phyloP scores from a whole-genome alignment of 148 eudicot species.

The Rhododendron mucronatum region DNA sequence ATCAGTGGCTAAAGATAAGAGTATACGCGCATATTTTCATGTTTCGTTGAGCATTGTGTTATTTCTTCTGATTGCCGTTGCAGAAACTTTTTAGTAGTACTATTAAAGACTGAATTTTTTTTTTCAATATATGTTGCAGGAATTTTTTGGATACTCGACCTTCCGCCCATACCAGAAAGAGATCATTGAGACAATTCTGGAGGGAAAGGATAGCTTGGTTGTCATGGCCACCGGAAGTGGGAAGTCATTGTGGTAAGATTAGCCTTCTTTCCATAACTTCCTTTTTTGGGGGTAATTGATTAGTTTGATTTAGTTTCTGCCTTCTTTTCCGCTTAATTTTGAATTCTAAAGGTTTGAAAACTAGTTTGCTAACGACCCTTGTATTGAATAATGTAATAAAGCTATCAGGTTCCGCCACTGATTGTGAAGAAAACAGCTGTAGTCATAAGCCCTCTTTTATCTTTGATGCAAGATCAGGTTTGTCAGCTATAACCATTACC shows the following conservation, averaged over 20 bases:
- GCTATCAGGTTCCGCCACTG: conserved; percentile 90
- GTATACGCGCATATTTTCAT: background rate
- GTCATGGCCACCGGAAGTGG: conserved; percentile 93
- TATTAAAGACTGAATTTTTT: background rate
- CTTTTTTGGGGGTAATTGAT: background rate
- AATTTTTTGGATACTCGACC: conserved; percentile 55
- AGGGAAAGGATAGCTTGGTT: conserved; percentile 63
- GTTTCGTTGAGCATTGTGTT: background rate
- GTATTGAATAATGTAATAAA: conserved; percentile 24
- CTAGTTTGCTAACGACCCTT: conserved; percentile 3
- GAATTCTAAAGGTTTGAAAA: background rate
- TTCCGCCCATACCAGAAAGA: conserved; percentile 73
- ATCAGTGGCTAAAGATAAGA: background rate
- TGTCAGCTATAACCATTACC: background rate
- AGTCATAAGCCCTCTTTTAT: conserved; percentile 77
- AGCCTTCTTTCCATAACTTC: background rate
- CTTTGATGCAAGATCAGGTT: conserved; percentile 94
- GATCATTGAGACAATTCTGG: conserved; percentile 54
- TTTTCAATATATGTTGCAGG: conserved; percentile 29
- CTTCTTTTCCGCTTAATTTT: background rate
- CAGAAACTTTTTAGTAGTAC: background rate
- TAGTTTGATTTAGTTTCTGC: background rate
- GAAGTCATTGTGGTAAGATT: conserved; percentile 64
- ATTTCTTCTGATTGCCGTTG: background rate
- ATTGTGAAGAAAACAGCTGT: conserved; percentile 55